These are phyloP conservation scores for Neurospora sp. DNA, from an alignment of 495 filamentous ascomycete species.

Conservation along the genomic window DNA sequence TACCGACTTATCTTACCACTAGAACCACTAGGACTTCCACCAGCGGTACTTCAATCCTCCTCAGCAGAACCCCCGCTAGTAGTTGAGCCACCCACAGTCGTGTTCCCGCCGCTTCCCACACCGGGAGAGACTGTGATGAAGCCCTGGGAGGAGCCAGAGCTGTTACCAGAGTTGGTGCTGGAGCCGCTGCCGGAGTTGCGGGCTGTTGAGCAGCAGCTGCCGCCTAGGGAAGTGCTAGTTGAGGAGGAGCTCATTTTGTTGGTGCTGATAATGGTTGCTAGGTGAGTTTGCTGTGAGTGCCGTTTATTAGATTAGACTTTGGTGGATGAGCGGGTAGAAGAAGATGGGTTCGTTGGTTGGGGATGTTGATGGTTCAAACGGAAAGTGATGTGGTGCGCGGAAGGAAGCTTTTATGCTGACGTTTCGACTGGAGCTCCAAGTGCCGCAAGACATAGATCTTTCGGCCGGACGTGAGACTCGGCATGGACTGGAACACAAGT, in stretches of 20 bases:
- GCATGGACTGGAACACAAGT: no score
- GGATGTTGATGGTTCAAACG: no score
- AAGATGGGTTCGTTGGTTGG: no score
- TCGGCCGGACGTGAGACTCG: no score
- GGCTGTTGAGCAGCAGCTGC: neutral
- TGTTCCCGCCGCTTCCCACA: neutral
- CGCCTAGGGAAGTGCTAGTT: neutral
- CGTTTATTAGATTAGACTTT: no score
- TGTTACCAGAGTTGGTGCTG: neutral
- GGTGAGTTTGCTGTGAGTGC: no score
- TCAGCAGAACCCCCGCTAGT: neutral
- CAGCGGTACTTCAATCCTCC: neutral
- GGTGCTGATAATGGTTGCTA: no score
- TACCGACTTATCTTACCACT: neutral
- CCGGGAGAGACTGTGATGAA: neutral
- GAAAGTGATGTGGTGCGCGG: neutral
- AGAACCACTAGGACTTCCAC: neutral
- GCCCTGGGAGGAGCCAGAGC: neutral
- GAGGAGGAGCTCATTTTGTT: neutral
- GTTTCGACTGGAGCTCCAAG: no score
- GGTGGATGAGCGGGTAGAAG: neutral
- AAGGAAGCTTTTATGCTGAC: neutral
- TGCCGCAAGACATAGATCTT: no score
- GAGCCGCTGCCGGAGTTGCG: neutral
- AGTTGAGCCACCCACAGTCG: neutral